Percentiles rank a stretch among this genome's conserved stretches.
These are phyloP conservation scores for Elsinoe australis DNA, from an alignment of 2,329 filamentous ascomycete species.

Conservation along the genomic window DNA sequence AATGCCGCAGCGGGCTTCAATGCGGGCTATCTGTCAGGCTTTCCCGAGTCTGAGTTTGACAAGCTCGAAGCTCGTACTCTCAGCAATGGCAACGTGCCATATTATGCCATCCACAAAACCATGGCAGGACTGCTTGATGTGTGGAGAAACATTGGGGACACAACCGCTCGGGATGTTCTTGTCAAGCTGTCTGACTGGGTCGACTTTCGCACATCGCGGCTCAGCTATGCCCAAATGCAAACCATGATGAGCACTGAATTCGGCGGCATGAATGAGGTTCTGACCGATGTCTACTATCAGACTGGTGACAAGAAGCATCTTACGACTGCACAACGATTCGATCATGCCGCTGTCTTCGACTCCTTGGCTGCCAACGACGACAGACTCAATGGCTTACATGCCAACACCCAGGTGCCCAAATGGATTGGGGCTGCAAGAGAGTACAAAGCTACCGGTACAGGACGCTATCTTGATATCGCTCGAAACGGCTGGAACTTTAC, in stretches of 20 bases:
- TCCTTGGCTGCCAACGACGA: constrained; percentile 43
- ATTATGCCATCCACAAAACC: constrained; percentile 50
- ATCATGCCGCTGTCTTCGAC: constrained; percentile 43
- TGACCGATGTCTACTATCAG: constrained; percentile 43
- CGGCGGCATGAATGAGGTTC: constrained; percentile 48
- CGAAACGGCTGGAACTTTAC: constrained; percentile 45
- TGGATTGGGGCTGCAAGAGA: constrained; percentile 46
- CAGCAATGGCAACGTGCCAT: constrained; percentile 46
- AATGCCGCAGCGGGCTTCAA: constrained; percentile 40
- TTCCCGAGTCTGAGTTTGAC: constrained; percentile 46
- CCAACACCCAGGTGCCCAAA: constrained; percentile 49
- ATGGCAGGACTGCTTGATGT: constrained; percentile 47
- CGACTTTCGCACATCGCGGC: constrained; percentile 38
- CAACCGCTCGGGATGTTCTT: constrained; percentile 38
- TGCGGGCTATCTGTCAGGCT: constrained; percentile 45
- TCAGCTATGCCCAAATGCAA: constrained; percentile 44
- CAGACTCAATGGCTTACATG: constrained; percentile 42
- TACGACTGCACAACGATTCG: constrained; percentile 42
- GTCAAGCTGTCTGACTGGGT: constrained; percentile 44
- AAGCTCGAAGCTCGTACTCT: constrained; percentile 40
- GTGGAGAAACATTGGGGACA: constrained; percentile 40
- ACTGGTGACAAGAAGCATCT: constrained; percentile 43
- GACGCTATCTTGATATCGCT: constrained; percentile 43
- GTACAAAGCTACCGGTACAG: constrained; percentile 42
- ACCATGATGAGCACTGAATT: constrained; percentile 44